These are phyloP conservation scores for Cystobasidium ongulense DNA, from an alignment of 768 basidiomycete genomes.

Conservation along the genomic window DNA sequence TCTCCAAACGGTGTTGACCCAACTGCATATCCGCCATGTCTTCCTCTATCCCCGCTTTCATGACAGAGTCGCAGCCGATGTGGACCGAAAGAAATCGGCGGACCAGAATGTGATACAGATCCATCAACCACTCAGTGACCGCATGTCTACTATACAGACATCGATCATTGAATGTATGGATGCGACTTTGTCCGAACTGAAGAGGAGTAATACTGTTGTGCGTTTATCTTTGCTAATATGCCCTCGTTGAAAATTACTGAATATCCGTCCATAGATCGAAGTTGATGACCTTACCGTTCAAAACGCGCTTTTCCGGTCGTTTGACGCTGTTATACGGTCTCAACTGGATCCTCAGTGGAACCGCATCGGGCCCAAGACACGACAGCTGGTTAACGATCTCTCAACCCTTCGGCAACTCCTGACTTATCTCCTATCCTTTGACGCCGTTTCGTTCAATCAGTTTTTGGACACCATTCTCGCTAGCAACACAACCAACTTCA, in stretches of 20 bases:
- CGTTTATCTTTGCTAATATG: no score
- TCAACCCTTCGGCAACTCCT: slow-evolving; percentile 74
- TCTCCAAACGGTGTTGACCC: slow-evolving; percentile 82
- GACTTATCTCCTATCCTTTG: slow-evolving; percentile 81
- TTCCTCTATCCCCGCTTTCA: slow-evolving; percentile 96
- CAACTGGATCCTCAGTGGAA: slow-evolving; percentile 95
- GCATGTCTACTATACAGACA: slow-evolving; percentile 86
- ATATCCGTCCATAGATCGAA: slow-evolving; percentile 59
- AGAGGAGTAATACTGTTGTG: slow-evolving; percentile 70
- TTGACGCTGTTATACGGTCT: slow-evolving; percentile 75
- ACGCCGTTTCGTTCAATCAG: slow-evolving; percentile 77
- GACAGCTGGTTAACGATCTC: slow-evolving; percentile 81
- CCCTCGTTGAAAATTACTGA: no score
- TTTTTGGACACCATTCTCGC: slow-evolving; percentile 81
- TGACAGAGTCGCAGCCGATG: slow-evolving; percentile 69
- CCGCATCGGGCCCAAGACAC: slow-evolving; percentile 84
- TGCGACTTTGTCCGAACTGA: slow-evolving; percentile 76
- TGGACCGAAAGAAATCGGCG: slow-evolving; percentile 65
- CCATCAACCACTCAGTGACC: slow-evolving; percentile 70
- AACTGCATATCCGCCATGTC: slow-evolving; percentile 77
- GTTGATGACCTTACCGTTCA: slow-evolving; percentile 86
- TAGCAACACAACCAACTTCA: slow-evolving; percentile 51
- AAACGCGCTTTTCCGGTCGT: slow-evolving; percentile 86
- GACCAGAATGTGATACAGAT: slow-evolving; percentile 72
- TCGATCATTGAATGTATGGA: slow-evolving; percentile 92